These are phyloP conservation scores for Gremmenia infestans DNA, from an alignment of 2,329 filamentous ascomycete species.

Conservation along the genomic window DNA sequence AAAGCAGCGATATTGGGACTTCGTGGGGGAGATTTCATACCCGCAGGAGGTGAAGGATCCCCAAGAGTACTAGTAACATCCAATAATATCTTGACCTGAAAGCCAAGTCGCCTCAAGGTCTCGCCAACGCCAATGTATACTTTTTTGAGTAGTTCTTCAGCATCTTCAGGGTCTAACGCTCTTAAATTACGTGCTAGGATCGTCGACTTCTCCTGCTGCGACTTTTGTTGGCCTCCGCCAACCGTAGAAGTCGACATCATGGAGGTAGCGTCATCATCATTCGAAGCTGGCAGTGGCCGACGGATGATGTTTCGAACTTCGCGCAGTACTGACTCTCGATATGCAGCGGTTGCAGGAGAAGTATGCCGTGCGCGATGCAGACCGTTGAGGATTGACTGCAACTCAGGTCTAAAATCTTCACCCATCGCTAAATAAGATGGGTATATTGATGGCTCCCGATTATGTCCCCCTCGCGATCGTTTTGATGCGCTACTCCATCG, in stretches of 20 bases:
- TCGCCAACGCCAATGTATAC: slow-evolving; percentile 88
- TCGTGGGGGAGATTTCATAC: slow-evolving; percentile 28
- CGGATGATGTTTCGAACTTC: slow-evolving; percentile 85
- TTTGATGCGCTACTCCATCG: slow-evolving; percentile 78
- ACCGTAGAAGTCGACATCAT: slow-evolving; percentile 80
- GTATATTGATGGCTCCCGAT: slow-evolving; percentile 61
- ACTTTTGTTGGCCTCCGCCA: slow-evolving; percentile 60
- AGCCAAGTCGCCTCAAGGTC: slow-evolving; percentile 75
- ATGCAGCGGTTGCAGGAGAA: slow-evolving; percentile 73
- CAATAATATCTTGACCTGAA: slow-evolving; percentile 89
- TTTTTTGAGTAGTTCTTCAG: slow-evolving; percentile 73
- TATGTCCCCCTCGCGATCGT: slow-evolving; percentile 63
- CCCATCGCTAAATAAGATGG: slow-evolving; percentile 76
- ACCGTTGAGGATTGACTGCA: slow-evolving; percentile 69
- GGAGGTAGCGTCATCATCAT: slow-evolving; percentile 88
- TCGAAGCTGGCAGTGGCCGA: slow-evolving; percentile 82
- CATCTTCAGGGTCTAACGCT: slow-evolving; percentile 75
- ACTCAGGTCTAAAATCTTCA: slow-evolving; percentile 62
- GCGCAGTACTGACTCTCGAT: slow-evolving; percentile 75
- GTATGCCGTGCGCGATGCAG: slow-evolving; percentile 79
- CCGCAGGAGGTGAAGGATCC: slow-evolving; percentile 17
- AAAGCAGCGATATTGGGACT: slow-evolving; percentile 28
- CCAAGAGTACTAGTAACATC: slow-evolving; percentile 74
- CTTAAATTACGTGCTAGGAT: slow-evolving; percentile 84
- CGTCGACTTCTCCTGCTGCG: slow-evolving; percentile 83